phyloP scores from a whole-genome alignment of 192 early-diverging fungal genomes.

The Anaeromyces robustus region DNA sequence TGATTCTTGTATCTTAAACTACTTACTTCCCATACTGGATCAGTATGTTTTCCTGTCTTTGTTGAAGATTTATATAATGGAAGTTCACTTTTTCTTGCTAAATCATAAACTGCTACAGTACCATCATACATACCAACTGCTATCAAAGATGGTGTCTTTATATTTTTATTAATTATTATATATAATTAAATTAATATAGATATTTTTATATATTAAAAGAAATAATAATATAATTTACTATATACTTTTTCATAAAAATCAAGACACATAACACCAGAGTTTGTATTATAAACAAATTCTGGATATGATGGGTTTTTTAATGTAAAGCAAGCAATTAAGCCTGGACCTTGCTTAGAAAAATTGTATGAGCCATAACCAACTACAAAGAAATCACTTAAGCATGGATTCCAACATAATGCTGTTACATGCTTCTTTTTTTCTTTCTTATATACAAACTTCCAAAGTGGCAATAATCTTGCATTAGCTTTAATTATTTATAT shows the following conservation, averaged over 20 bases:
- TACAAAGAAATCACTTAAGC: slow-evolving; percentile 33
- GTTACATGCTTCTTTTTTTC: slow-evolving; percentile 47
- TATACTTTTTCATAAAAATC: slow-evolving; percentile 42
- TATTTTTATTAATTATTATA: background rate
- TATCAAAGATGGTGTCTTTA: slow-evolving; percentile 37
- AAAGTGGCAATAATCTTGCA: slow-evolving; percentile 35
- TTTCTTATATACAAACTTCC: slow-evolving; percentile 39
- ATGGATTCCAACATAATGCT: slow-evolving; percentile 32
- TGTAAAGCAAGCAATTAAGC: slow-evolving; percentile 42
- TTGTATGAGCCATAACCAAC: slow-evolving; percentile 48
- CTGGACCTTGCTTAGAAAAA: slow-evolving; percentile 34
- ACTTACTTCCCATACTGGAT: slow-evolving; percentile 39
- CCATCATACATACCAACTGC: slow-evolving; percentile 48
- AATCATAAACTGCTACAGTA: slow-evolving; percentile 35
- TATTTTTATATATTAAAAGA: too few species aligned
- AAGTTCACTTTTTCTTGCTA: slow-evolving; percentile 30
- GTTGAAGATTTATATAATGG: slow-evolving; percentile 26
- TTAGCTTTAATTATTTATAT: slow-evolving; percentile 4
- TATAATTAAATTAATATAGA: too few species aligned
- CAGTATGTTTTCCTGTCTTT: slow-evolving; percentile 34
- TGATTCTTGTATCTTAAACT: too few species aligned
- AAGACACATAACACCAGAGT: slow-evolving; percentile 38
- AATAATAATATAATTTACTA: too few species aligned
- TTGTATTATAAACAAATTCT: slow-evolving; percentile 34
- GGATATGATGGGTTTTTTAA: slow-evolving; percentile 45